Evolutionary conservation across 2,329 filamentous ascomycete genomes (phyloP), one percentile per base, ranked within the genome.

Genomic region (Chrysosporium keratinophilum): DNA sequence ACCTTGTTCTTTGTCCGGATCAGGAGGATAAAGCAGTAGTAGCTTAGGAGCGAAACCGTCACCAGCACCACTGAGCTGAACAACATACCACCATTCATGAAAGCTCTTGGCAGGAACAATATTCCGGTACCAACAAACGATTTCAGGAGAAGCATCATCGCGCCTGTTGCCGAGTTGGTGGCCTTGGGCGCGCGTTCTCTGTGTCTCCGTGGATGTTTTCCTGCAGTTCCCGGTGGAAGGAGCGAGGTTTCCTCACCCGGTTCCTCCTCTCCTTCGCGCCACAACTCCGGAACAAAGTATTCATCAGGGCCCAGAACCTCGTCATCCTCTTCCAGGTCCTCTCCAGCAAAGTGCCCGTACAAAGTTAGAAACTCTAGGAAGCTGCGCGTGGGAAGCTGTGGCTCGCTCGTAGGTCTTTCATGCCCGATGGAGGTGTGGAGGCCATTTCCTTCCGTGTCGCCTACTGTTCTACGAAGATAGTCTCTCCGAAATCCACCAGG

Each of bases 61-160:
- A 98, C 75, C n/a, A 98, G 79, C 14, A 98, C 86, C 50, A 94
- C 60, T 65, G 94, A 95, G 63, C 89, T 95, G 71, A 98, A 98
- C 14, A 95, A 74, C 90, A 98, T 97, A 55, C 93, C 93, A 52
- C 93, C 93, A 64, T 95, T 98, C 59, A 96, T 79, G 66, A 93
- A 98, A 3, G 93, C 91, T 46, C 89, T 83, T 0, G 91, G 91
- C 34, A 97, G 74, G 73, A 97, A 97, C 14, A 97, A 76, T 7
- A 97, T 91, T 54, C 91, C 91, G 0, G 93, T 98, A 17, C 94
- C 93, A 46, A 98, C 93, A 66, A 98, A 98, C 0, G 91, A 97
- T 74, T 98, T 98, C 60, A 98, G 81, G 41, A 98, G 76, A 52
- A 98, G 78, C 61, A 96, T 71, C 10, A 87, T 84, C 9, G 93